Base-by-base conservation (phyloP, 108 stramenopile genomes). In the Cyclotella choctawhatcheeana region DNA sequence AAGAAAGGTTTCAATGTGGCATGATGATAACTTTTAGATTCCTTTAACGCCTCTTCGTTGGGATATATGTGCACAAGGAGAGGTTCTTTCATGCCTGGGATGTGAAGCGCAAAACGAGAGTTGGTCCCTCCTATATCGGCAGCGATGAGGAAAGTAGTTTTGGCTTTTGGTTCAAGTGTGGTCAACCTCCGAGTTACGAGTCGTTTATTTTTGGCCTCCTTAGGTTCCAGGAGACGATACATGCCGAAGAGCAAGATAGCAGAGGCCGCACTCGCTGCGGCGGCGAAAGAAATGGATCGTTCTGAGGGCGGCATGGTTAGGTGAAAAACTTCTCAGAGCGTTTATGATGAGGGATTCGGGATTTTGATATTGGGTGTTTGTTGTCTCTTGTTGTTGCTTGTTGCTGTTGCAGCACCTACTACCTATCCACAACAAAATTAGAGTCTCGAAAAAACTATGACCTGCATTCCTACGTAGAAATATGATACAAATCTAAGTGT, bases 71-170 rank as follows among this genome's bases (percentile, higher is more conserved):
- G 79, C 59, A 73, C 79, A 25, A 67, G 50, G 33, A 90, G 69
- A 16, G 86, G 83, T 29, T 69, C 79, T 12, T 53, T 76, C 40
- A 61, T 53, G 2, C 70, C 82, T 7, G 77, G 72, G 56, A 67
- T 62, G 67, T 89, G 88, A 17, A 96, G 65, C 13, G 84, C 80
- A 71, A 97, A 84, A 24, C 97, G 84, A 30, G 89, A 86, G 79
- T 95, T 96, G 51, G 97, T 97, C 29, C 97, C 97, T 43, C 97
- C 97, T 33, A 95, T 86, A 68, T 97, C 97, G 18, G 91, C 97
- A 3, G 90, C 88, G 34, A 96, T 45, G 0, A 96, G 72, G 68
- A 86, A 92, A n/a, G 68, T 79, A 26, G 78, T 54, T 56, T 69
- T 56, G 26, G 31, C 44, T 1, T n/a, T n/a, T n/a, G n/a, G n/a